A percentile compares a stretch with the other conserved stretches of the same genome.
phyloP scores from a whole-genome alignment of 441 rosid genomes.

The Eugenia klotzschiana region DNA sequence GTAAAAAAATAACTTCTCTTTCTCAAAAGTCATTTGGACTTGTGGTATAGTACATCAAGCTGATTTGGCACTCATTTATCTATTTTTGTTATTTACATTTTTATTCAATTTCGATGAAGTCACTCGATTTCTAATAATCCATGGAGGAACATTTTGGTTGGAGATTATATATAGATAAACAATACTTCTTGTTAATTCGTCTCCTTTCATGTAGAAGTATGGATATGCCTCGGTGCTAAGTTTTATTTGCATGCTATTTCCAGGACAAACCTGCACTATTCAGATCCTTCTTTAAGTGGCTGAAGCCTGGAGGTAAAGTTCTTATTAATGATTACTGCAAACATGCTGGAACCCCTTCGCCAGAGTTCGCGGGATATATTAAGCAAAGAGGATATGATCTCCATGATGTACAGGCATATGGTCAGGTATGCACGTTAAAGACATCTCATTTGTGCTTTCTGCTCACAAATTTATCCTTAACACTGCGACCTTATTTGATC shows the following conservation, averaged over 20 bases:
- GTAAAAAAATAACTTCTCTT: neutral
- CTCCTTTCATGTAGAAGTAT: neutral
- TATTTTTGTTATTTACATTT: neutral
- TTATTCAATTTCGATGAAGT: neutral
- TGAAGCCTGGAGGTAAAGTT: constrained; percentile 92
- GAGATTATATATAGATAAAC: neutral
- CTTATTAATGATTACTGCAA: constrained; percentile 90
- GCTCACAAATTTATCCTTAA: neutral
- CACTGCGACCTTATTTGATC: neutral
- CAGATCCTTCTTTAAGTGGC: constrained; percentile 80
- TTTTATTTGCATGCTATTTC: neutral
- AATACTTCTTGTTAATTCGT: neutral
- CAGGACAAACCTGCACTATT: constrained; percentile 92
- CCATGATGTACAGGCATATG: constrained; percentile 68
- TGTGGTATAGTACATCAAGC: neutral
- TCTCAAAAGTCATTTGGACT: neutral
- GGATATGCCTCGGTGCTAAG: neutral
- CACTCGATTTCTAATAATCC: neutral
- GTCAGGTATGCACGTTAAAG: constrained; percentile 34
- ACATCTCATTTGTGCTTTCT: neutral
- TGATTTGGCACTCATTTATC: neutral
- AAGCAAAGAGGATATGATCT: constrained; percentile 96
- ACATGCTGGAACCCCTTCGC: constrained; percentile 49
- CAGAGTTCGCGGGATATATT: constrained; percentile 60
- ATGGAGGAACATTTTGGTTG: neutral